phyloP scores from a whole-genome alignment of 345 rosid genomes.

The Lepidium aucheri region DNA sequence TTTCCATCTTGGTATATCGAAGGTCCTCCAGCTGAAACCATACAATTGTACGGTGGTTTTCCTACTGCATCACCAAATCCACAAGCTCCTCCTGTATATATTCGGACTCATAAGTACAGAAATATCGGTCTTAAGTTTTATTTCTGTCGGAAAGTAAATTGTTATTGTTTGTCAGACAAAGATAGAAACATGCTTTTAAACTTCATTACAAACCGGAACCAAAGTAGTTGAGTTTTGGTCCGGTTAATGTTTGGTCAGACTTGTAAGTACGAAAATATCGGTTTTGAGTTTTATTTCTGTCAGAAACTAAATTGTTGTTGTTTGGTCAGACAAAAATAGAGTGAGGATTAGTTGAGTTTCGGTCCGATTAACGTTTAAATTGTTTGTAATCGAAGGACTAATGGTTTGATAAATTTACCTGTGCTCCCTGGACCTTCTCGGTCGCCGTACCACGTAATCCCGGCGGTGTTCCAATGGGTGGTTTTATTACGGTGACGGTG shows the following conservation, averaged over 20 bases:
- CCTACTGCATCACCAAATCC: constrained; percentile 43
- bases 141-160: no score
- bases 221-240: no score
- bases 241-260: no score
- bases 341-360: no score
- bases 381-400: background rate
- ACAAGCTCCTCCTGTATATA: constrained; percentile 57
- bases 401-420: constrained; percentile 24
- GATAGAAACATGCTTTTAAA: no score
- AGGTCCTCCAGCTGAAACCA: constrained; percentile 62
- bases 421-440: constrained; percentile 46
- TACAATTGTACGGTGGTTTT: constrained; percentile 35
- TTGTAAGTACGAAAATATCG: no score
- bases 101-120: background rate
- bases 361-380: no score
- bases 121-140: background rate
- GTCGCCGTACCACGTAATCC: constrained; percentile 62
- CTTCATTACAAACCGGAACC: no score
- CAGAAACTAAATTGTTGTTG: no score
- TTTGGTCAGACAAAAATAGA: no score
- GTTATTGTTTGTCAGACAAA: no score
- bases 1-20: constrained; percentile 43
- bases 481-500: background rate
- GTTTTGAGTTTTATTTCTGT: no score
- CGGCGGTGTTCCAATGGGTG: constrained; percentile 26